Evolutionary conservation across 2,329 filamentous ascomycete genomes (phyloP).

Genomic region (Pyrenophora seminiperda): DNA sequence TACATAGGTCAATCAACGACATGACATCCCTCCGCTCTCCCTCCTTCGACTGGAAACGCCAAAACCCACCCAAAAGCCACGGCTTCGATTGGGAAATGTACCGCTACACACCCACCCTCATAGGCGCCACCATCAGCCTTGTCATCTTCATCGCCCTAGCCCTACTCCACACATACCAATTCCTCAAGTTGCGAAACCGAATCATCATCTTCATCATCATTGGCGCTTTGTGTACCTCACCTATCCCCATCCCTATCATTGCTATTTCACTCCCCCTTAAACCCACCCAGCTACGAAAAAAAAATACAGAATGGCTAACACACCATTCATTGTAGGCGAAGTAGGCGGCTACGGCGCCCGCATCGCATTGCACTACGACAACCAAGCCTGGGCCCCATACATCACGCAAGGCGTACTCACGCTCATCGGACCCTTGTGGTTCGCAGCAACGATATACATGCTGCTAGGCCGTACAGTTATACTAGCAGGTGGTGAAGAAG

Average conservation of each 20-base stretch:
- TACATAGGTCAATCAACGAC: not conserved
- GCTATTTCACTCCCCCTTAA: not conserved
- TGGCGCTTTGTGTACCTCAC: slow-evolving; percentile 32
- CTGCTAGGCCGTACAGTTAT: slow-evolving; percentile 50
- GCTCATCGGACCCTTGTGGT: slow-evolving; percentile 53
- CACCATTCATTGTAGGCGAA: slow-evolving; percentile 39
- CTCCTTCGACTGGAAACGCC: slow-evolving; percentile 17
- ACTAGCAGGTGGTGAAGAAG: slow-evolving; percentile 31
- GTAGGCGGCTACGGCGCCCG: slow-evolving; percentile 50
- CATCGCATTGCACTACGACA: slow-evolving; percentile 45
- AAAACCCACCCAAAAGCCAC: slow-evolving; percentile 26
- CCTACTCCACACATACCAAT: slow-evolving; percentile 29
- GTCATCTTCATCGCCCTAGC: slow-evolving; percentile 32
- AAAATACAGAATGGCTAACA: not conserved
- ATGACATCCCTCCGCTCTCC: not conserved
- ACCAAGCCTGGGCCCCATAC: slow-evolving; percentile 47
- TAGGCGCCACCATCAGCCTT: slow-evolving; percentile 30
- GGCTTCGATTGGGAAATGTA: slow-evolving; percentile 44
- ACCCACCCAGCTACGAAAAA: not conserved
- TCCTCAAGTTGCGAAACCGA: slow-evolving; percentile 19
- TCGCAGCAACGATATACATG: slow-evolving; percentile 56
- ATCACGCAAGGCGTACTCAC: slow-evolving; percentile 51
- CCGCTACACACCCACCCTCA: slow-evolving; percentile 39
- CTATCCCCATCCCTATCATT: too few species aligned
- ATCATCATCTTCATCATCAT: slow-evolving; percentile 36